Base-by-base conservation (phyloP, 441 rosid genomes). In the Omphalea diandra region DNA sequence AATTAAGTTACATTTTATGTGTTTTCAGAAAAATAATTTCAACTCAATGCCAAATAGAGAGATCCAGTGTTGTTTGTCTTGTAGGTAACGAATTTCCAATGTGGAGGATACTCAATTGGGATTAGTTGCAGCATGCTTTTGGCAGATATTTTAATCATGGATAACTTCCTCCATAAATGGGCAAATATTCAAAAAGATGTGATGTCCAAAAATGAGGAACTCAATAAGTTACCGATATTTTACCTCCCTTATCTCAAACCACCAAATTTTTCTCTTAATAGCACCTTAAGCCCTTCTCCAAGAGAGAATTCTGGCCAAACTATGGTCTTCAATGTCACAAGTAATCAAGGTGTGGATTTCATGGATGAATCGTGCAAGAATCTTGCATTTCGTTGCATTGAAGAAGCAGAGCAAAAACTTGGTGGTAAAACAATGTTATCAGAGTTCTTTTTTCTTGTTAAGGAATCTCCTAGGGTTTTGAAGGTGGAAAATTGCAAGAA, bases 91-190 rank as follows among this genome's bases (percentile, higher is more conserved):
- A 86, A 85, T 74, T 93, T 93, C 73, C 78, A 80, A 68, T 85
- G 91, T 26, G 94, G 98, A 9, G 97, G 98, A 54, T 89, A 89
- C 74, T 88, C 96, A 4, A 58, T 93, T 66, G 98, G 97, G 63
- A 76, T 89, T 44, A 91, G 96, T 77, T 87, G 93, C 74, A 89
- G 90, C 75, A 67, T 91, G 43, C 70, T 93, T 33, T 52, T 93
- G 63, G 90, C 86, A 64, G 97, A 90, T 71, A 43, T 83, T 58
- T 1, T 87, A 33, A 52, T 85, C 27, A 74, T 5, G 69, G 77
- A 79, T 10, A 77, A 79, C 52, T 88, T 87, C 73, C 77, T 91
- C 20, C 70, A 71, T 65, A 84, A 56, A 75, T 89, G 97, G 97
- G 78, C 83, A 66, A 12, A 84, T 41, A 80, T 83, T 65, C 98